phyloP scores from a whole-genome alignment of 2,329 filamentous ascomycete species.

The Claviceps sorghi region DNA sequence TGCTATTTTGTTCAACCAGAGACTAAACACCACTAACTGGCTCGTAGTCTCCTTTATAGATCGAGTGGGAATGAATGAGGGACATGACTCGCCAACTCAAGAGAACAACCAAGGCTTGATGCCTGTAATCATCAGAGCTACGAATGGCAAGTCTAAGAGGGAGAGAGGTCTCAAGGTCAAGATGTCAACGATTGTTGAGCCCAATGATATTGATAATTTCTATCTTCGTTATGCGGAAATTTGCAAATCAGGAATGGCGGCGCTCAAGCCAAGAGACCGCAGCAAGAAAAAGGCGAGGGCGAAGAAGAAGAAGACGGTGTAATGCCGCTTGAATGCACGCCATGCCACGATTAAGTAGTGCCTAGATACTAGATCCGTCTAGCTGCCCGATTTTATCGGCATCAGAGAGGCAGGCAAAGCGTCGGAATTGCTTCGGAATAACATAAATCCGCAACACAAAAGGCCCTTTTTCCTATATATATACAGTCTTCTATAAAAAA shows the following conservation, averaged over 20 bases:
- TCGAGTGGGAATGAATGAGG: slow-evolving; percentile 15
- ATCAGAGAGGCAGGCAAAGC: too few species aligned
- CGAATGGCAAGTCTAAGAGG: slow-evolving; percentile 57
- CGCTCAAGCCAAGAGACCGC: slow-evolving; percentile 83
- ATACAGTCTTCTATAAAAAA: too few species aligned
- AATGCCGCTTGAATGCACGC: slow-evolving; percentile 29
- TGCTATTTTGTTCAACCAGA: background rate
- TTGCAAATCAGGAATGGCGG: slow-evolving; percentile 78
- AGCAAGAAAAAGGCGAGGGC: slow-evolving; percentile 75
- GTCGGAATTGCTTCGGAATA: too few species aligned
- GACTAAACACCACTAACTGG: background rate
- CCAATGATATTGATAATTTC: slow-evolving; percentile 63
- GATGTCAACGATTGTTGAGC: slow-evolving; percentile 68
- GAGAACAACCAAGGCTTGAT: slow-evolving; percentile 31
- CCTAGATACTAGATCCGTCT: too few species aligned
- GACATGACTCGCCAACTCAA: slow-evolving; percentile 20
- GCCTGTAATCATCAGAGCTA: slow-evolving; percentile 69
- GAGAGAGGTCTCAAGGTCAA: slow-evolving; percentile 50
- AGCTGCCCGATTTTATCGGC: too few species aligned
- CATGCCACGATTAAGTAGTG: background rate
- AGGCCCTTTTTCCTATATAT: too few species aligned
- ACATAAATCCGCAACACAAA: too few species aligned
- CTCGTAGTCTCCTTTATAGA: background rate
- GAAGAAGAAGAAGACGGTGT: slow-evolving; percentile 47
- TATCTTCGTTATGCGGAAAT: slow-evolving; percentile 77